phyloP scores from a whole-genome alignment of 1,284 basidiomycete species.

The Leccinum holopus region DNA sequence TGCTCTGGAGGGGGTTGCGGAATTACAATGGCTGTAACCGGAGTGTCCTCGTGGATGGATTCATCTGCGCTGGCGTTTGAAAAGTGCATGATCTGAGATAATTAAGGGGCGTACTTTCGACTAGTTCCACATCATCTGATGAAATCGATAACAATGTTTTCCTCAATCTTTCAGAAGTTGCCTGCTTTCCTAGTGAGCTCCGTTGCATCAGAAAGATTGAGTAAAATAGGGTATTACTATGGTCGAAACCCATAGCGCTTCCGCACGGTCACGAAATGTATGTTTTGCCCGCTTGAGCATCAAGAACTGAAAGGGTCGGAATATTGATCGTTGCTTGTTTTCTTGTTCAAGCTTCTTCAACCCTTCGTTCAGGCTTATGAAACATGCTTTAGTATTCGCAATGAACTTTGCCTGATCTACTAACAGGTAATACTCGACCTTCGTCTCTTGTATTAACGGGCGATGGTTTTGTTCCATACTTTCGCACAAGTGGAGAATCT shows the following conservation, averaged over 20 bases:
- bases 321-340: slow-evolving; percentile 1
- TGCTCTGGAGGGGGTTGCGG: no score
- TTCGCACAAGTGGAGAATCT: slow-evolving; percentile 2
- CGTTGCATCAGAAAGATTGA: background rate
- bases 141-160: slow-evolving; percentile 8
- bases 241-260: slow-evolving; percentile 5
- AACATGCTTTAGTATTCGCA: background rate
- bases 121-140: no score
- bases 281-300: slow-evolving; percentile 1
- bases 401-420: background rate
- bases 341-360: slow-evolving; percentile 8
- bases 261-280: background rate
- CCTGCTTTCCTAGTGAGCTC: slow-evolving; percentile 6
- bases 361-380: background rate
- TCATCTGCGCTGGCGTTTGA: no score
- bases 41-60: no score
- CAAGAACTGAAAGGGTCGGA: background rate
- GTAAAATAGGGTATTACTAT: no score
- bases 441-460: slow-evolving; percentile 6
- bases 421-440: background rate
- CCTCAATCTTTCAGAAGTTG: slow-evolving; percentile 14
- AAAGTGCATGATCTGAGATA: no score
- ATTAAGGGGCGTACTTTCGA: no score
- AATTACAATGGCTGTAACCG: no score
- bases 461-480: background rate